These are phyloP conservation scores for Astrephomene gubernaculifera DNA, from an alignment of 139 green algal species.

Conservation along the genomic window DNA sequence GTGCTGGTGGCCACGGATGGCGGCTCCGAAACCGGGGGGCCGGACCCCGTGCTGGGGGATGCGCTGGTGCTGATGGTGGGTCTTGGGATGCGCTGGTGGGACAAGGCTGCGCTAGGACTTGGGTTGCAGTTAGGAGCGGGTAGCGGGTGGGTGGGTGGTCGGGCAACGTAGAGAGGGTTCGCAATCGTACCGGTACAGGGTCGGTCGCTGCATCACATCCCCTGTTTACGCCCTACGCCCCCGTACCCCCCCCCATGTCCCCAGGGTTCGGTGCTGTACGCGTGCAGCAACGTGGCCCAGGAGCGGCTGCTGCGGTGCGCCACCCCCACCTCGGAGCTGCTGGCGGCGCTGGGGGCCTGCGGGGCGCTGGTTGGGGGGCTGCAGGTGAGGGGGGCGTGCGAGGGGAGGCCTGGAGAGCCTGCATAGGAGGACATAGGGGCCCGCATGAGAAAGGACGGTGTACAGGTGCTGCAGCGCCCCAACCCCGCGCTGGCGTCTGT, in stretches of 20 bases:
- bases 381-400: conserved; percentile 57
- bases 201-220: neutral
- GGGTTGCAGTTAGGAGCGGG: neutral
- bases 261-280: conserved; percentile 75
- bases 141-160: neutral
- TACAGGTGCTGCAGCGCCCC: no score
- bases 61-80: conserved; percentile 70
- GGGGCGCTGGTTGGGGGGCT: conserved; percentile 55
- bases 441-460: no score
- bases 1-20: conserved; percentile 74
- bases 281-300: conserved; percentile 75
- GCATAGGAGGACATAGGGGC: no score
- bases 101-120: neutral
- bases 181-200: neutral
- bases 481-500: no score
- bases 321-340: conserved; percentile 54
- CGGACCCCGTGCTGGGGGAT: conserved; percentile 74
- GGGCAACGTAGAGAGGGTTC: neutral
- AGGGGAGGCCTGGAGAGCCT: no score
- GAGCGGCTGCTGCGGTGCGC: conserved; percentile 61
- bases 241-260: neutral
- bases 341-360: conserved; percentile 67
- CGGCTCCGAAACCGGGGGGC: conserved; percentile 22
- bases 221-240: neutral
- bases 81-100: neutral